Conservation (phyloP, 1,284 basidiomycete species). For the Sporisorium graminicola region DNA sequence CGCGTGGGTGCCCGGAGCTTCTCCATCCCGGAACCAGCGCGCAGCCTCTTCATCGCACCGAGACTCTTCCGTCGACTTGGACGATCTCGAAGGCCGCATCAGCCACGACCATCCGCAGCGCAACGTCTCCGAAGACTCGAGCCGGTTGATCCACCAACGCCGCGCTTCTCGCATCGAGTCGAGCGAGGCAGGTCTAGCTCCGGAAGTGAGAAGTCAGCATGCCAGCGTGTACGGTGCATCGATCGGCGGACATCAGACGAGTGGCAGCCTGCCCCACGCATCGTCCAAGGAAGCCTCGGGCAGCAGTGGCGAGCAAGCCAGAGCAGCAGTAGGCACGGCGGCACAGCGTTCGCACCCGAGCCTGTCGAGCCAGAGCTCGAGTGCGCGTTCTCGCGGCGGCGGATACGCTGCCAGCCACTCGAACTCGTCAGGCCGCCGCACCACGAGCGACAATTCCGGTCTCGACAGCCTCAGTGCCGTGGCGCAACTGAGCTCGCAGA, state of each 20-base stretch:
- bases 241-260: constrained; percentile 31
- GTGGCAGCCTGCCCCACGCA: constrained; percentile 26
- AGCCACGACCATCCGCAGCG: constrained; percentile 19
- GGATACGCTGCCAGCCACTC: constrained; percentile 50
- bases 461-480: constrained; percentile 49
- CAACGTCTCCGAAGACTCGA: constrained; percentile 35
- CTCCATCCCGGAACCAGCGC: constrained; percentile 10
- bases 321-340: neutral
- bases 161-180: constrained; percentile 21
- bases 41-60: constrained; percentile 6
- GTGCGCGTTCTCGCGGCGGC: constrained; percentile 24
- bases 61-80: constrained; percentile 31
- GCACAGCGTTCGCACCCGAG: constrained; percentile 26
- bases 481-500: constrained; percentile 35
- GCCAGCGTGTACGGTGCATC: constrained; percentile 50
- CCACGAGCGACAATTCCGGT: constrained; percentile 32
- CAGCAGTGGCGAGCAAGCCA: constrained; percentile 31
- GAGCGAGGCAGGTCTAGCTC: constrained; percentile 34
- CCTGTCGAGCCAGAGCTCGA: constrained; percentile 35
- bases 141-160: constrained; percentile 18
- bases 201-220: constrained; percentile 46
- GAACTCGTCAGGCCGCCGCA: constrained; percentile 31
- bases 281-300: constrained; percentile 40
- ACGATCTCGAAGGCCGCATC: constrained; percentile 23
- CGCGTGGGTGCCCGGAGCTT: constrained; percentile 39